Evolutionary conservation across 495 filamentous ascomycete genomes (phyloP).

Genomic region (Penicillium argentinense): DNA sequence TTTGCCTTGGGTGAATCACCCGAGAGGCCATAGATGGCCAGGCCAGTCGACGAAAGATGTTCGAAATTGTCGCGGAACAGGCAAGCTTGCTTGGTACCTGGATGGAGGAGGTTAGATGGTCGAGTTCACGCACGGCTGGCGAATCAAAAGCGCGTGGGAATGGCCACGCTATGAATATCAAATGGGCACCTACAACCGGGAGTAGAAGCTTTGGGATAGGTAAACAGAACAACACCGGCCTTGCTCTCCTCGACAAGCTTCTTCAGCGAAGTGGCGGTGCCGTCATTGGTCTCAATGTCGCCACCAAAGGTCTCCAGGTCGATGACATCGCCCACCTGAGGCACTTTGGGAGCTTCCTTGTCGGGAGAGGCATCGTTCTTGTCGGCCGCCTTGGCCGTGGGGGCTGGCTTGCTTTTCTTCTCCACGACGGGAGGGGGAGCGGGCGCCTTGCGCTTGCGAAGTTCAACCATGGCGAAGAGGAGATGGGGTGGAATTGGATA

Average conservation of each 20-base stretch:
- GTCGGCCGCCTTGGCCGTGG: constrained; percentile 48
- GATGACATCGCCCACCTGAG: constrained; percentile 55
- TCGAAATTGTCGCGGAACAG: constrained; percentile 82
- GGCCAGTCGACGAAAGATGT: constrained; percentile 74
- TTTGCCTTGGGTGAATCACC: constrained; percentile 85
- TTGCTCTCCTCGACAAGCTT: constrained; percentile 78
- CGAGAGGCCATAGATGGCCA: constrained; percentile 85
- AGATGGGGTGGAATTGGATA: background rate
- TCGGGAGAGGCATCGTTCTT: constrained; percentile 17
- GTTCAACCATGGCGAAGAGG: constrained; percentile 53
- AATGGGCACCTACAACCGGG: constrained; percentile 76
- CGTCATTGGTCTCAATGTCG: constrained; percentile 82
- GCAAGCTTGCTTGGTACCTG: constrained; percentile 91
- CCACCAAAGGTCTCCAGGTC: constrained; percentile 74
- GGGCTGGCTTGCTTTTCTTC: constrained; percentile 52
- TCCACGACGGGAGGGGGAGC: constrained; percentile 51
- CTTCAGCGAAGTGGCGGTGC: constrained; percentile 71
- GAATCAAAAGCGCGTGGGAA: background rate
- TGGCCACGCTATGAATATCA: background rate
- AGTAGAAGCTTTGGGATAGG: constrained; percentile 93
- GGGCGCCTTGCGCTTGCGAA: constrained; percentile 74
- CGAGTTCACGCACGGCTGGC: too few relatives aligned
- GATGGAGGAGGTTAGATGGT: background rate
- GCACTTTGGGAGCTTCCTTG: constrained; percentile 19
- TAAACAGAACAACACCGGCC: constrained; percentile 86